Evolutionary conservation across 352 stramenopile species (phyloP).

Genomic region (Globisporangium okanoganense): DNA sequence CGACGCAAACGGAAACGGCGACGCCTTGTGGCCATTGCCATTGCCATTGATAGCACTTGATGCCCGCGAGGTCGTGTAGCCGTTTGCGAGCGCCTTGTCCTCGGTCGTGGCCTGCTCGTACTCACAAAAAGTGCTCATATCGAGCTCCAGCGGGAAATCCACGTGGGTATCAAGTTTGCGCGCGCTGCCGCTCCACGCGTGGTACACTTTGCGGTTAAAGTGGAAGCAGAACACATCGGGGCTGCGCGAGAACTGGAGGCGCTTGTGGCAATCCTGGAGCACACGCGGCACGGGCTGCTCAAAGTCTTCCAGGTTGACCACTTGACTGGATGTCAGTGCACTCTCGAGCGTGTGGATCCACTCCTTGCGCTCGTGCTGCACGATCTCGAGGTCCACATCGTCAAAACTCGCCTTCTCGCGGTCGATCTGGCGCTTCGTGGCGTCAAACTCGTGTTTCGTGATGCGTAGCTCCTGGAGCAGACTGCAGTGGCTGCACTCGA

Average conservation of each 20-base stretch:
- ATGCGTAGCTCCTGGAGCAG: conserved; percentile 44
- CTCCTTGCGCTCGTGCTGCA: conserved; percentile 55
- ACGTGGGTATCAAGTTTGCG: conserved; percentile 81
- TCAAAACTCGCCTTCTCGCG: conserved; percentile 15
- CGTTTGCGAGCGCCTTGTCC: conserved; percentile 29
- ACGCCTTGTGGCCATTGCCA: conserved; percentile 4
- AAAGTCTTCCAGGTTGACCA: conserved; percentile 36
- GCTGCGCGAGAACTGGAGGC: conserved; percentile 72
- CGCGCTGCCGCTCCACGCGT: conserved; percentile 48
- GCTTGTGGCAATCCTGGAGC: conserved; percentile 57
- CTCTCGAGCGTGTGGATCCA: conserved; percentile 61
- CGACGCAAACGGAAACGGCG: conserved; percentile 10
- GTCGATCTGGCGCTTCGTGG: conserved; percentile 9
- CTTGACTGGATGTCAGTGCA: conserved; percentile 24
- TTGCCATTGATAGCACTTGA: neutral
- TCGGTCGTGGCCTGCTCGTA: conserved; percentile 41
- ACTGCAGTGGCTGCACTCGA: conserved; percentile 77
- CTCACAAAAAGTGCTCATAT: conserved; percentile 74
- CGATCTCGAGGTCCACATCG: conserved; percentile 48
- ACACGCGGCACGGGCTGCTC: conserved; percentile 32
- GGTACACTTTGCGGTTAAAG: conserved; percentile 86
- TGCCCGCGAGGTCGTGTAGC: conserved; percentile 2
- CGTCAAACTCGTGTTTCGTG: conserved; percentile 29
- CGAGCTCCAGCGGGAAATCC: conserved; percentile 71
- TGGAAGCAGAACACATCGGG: conserved; percentile 86